phyloP scores from a whole-genome alignment of 1,284 basidiomycete genomes.

The Chondrostereum purpureum region DNA sequence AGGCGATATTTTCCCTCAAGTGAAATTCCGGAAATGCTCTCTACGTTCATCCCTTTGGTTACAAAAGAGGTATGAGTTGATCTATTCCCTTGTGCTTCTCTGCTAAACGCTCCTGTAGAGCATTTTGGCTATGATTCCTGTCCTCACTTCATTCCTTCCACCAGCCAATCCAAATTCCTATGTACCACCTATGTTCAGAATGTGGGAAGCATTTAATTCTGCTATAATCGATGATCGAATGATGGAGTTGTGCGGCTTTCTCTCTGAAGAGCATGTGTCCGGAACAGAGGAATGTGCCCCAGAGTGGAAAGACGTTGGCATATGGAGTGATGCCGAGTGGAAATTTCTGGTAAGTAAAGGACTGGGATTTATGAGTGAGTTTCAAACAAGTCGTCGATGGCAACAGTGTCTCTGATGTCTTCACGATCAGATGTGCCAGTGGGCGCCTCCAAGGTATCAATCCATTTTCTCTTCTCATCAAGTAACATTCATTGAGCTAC shows the following conservation, averaged over 20 bases:
- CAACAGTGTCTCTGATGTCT: slow-evolving; percentile 9
- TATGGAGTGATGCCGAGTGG: slow-evolving; percentile 87
- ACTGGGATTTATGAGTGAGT: slow-evolving; percentile 81
- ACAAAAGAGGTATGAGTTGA: slow-evolving; percentile 49
- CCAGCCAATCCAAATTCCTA: slow-evolving; percentile 63
- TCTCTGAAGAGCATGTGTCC: slow-evolving; percentile 74
- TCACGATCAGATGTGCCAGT: slow-evolving; percentile 61
- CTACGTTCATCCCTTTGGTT: slow-evolving; percentile 60
- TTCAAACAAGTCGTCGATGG: slow-evolving; percentile 8
- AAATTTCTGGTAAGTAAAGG: slow-evolving; percentile 83
- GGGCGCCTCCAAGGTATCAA: slow-evolving; percentile 52
- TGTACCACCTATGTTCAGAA: slow-evolving; percentile 66
- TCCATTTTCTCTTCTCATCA: slow-evolving; percentile 4
- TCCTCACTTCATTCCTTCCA: slow-evolving; percentile 74
- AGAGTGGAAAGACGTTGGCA: slow-evolving; percentile 75
- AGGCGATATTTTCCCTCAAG: slow-evolving; percentile 62
- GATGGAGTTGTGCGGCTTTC: slow-evolving; percentile 72
- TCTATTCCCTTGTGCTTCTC: too few relatives aligned
- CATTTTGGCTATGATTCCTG: slow-evolving; percentile 60
- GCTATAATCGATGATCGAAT: slow-evolving; percentile 77
- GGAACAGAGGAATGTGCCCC: slow-evolving; percentile 50
- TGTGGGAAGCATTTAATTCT: slow-evolving; percentile 86
- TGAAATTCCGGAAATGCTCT: slow-evolving; percentile 70
- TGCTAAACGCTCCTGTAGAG: slow-evolving; percentile 33
- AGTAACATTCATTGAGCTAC: slow-evolving; percentile 7